phyloP scores from a whole-genome alignment of 805 yeast species.

The Zygotorulaspora florentina region DNA sequence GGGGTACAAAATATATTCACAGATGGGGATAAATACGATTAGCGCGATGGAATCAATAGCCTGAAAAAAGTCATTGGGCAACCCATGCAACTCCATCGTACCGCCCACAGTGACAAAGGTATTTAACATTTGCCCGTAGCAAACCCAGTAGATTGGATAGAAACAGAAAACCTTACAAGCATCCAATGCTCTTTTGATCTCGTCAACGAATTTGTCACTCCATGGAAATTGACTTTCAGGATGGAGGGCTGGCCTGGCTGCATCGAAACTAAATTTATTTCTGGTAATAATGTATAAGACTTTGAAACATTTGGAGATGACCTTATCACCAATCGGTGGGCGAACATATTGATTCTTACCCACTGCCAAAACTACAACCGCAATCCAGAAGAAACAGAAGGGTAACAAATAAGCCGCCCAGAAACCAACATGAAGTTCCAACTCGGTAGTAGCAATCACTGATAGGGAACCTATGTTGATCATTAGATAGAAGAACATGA shows the following conservation, averaged over 20 bases:
- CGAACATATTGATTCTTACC: slow-evolving; percentile 56
- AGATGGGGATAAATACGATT: slow-evolving; percentile 71
- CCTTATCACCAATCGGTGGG: slow-evolving; percentile 58
- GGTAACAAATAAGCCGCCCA: slow-evolving; percentile 76
- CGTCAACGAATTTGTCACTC: slow-evolving; percentile 70
- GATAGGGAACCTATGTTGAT: slow-evolving; percentile 73
- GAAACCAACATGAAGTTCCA: slow-evolving; percentile 61
- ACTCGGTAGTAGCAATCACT: slow-evolving; percentile 70
- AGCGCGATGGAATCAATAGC: slow-evolving; percentile 72
- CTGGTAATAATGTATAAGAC: slow-evolving; percentile 41
- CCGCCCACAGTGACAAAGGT: slow-evolving; percentile 74
- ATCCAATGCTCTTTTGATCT: slow-evolving; percentile 56
- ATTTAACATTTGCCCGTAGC: slow-evolving; percentile 68
- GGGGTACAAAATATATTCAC: slow-evolving; percentile 58
- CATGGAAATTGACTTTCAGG: slow-evolving; percentile 49
- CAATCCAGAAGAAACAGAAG: slow-evolving; percentile 61
- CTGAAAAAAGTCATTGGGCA: slow-evolving; percentile 77
- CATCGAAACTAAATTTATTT: slow-evolving; percentile 47
- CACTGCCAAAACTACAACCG: slow-evolving; percentile 45
- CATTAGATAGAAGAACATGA: slow-evolving; percentile 72
- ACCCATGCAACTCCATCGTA: slow-evolving; percentile 66
- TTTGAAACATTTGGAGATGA: slow-evolving; percentile 51
- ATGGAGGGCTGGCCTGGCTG: slow-evolving; percentile 55
- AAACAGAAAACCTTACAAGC: slow-evolving; percentile 72
- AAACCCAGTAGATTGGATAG: slow-evolving; percentile 72